Base-by-base conservation (phyloP, 345 rosid species). In the Barbarea vulgaris region DNA sequence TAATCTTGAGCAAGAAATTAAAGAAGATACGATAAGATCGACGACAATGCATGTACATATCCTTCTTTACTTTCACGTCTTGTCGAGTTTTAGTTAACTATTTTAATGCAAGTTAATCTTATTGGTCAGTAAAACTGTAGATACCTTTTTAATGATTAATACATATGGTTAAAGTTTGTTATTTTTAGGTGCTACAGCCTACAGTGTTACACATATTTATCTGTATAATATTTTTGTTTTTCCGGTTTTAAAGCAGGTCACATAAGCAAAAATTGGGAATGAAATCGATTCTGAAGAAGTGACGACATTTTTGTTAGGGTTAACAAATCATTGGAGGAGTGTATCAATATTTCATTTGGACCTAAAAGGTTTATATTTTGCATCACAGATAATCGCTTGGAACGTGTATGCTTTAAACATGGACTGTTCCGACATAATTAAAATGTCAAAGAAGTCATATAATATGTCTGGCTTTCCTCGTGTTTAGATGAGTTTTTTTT, bases 41-140 rank as follows among this genome's bases (percentile, higher is more conserved):
- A 64, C 79, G 79, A 75, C 73, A 75, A 39, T 67, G 67, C 39
- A 75, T 75, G 61, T 67, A 75, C 53, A 58, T 37, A 37, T 67
- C 54, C 15, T 59, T 33, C 46, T 50, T 75, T 51, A 56, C 68
- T 48, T 50, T 75, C 73, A 75, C 67, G 78, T 65, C 73, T 74
- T 66, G 67, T 75, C 78, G 61, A 56, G 67, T 75, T 57, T 36
- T n/a, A n/a, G n/a, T n/a, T 18, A 39, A 52, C 34, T 31, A 31
- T 54, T 37, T 54, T 59, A 47, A 59, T 33, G 18, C 57, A 31
- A 33, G 14, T 47, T 58, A 10, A 70, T 33, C 36, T 59, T 33
- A 46, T 70, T 70, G 24, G 48, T 44, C 47, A 42, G 8, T 15
- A 42, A 14, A 42, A 42, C 47, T 14, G 1, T 42, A 14, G 18